Base-by-base conservation (phyloP, 306 rosid species). In the Quillaja saponaria region DNA sequence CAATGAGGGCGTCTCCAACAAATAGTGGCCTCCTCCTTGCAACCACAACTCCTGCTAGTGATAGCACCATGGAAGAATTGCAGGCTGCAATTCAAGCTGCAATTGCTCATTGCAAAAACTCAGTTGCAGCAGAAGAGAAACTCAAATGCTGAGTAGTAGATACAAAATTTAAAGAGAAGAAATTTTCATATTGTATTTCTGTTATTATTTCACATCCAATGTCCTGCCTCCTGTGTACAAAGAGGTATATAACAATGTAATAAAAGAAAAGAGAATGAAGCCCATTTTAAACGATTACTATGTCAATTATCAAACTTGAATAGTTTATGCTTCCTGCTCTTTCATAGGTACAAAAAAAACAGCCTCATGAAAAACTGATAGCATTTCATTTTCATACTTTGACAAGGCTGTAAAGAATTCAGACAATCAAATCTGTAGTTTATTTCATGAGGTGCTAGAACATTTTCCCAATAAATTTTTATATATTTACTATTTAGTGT, bases 41-140 rank as follows among this genome's bases (percentile, higher is more conserved):
- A 58, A 70, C 84, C 11, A 40, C 84, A 3, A n/a, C 78, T 45
- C 51, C 91, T 21, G 13, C 75, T 4, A 84, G 42, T 69, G 95
- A 94, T 53, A 89, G 99, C 59, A 80, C 95, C 66, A 85, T 94
- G 97, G 99, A 94, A 74, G 99, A 94, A 74, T 77, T 94, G 73
- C 97, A 94, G 41, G 89, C 99, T 2, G 99, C 99, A 7, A 89
- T 92, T 81, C 99, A 92, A 82, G 94, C 96, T 61, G 99, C 99
- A 25, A 94, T 94, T 78, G 95, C 99, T 71, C 97, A 94, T 73
- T 94, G 99, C 77, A 94, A 94, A 84, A 89, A 80, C 59, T 94
- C 99, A 48, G 78, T 80, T 68, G 78, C 92, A 13, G 72, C 80
- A 39, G 91, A 81, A 63, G 92, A 88, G 17, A 79, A 71, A 66